Base-by-base conservation (phyloP, 169 alveolate species). In the Plasmodium vivax region DNA sequence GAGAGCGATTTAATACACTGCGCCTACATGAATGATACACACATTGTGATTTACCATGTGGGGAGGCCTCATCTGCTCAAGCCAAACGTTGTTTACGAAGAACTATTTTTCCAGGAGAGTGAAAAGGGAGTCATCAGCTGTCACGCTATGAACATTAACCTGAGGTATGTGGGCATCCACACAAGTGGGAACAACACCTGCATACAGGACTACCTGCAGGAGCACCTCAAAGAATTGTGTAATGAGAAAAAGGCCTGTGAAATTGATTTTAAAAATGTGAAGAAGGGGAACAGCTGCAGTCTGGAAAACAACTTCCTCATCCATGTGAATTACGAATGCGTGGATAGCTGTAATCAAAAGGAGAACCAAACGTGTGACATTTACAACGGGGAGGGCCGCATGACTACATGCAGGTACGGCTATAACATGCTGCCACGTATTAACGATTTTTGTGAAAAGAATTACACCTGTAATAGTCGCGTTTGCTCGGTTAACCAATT, bases 401-500 rank as follows among this genome's bases (percentile, higher is more conserved):
- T 30, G 10, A 12, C 32, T 38, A 80, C 82, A 4, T 80, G 91
- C 32, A 68, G 30, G 9, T 77, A 80, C 34, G 90, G 94, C 3
- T 80, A 79, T 34, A 80, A 88, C 36, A 80, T 43, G 71, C 3
- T 62, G 36, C 47, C 36, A 38, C 4, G 7, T 10, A 0, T 36
- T 56, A 32, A 9, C 10, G n/a, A 51, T 2, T 19, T 4, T n/a
- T 88, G 94, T 80, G 90, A 88, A 58, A 45, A 80, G 79, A 77
- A 88, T n/a, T 58, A 77, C 82, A 41, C 75, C 23, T 88, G 94
- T 88, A 16, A 14, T 19, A 6, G 51, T 38, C 2, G 45, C 8
- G 16, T 79, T 0, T 88, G 94, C 41, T 79, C 87, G n/a, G 81
- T 88, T 14, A 88, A 88, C 72, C 45, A 77, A 54, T 88, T 54